Evolutionary conservation across 2,329 filamentous ascomycete species (phyloP).

Genomic region (Trichoderma afroharzianum): DNA sequence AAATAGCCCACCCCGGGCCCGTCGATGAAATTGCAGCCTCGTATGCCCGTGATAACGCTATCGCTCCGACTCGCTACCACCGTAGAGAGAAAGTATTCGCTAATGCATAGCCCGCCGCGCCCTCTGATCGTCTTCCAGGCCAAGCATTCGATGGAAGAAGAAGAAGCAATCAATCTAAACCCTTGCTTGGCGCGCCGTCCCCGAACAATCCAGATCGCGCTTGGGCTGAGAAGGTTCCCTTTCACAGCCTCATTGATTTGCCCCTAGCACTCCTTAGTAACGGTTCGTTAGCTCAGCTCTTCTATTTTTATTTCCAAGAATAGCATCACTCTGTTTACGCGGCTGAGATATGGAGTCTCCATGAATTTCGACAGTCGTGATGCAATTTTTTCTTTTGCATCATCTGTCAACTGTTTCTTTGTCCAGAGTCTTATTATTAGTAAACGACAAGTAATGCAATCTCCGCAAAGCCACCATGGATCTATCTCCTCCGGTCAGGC

Average conservation of each 20-base stretch:
- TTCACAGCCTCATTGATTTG: conserved; percentile 16
- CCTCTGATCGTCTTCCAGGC: background rate
- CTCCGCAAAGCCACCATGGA: background rate
- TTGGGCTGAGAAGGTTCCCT: background rate
- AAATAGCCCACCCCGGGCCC: conserved; percentile 7
- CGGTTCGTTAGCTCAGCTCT: background rate
- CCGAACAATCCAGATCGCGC: conserved; percentile 1
- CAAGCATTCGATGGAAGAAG: background rate
- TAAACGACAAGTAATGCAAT: background rate
- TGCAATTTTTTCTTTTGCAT: background rate
- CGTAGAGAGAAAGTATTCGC: background rate
- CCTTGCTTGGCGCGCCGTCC: background rate
- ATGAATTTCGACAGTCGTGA: background rate
- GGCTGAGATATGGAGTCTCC: conserved; percentile 9
- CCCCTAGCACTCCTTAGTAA: conserved; percentile 4
- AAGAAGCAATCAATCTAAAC: background rate
- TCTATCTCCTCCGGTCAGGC: background rate
- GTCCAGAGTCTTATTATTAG: background rate
- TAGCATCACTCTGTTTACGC: background rate
- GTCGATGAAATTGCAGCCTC: conserved; percentile 10
- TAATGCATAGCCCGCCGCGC: background rate
- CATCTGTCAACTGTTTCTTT: background rate
- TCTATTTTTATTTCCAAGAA: conserved; percentile 7
- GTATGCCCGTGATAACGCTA: conserved; percentile 4
- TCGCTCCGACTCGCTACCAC: background rate